Percentiles rank a stretch among this genome's conserved stretches.
phyloP scores from a whole-genome alignment of 768 basidiomycete genomes.

The Suillus subalutaceus region DNA sequence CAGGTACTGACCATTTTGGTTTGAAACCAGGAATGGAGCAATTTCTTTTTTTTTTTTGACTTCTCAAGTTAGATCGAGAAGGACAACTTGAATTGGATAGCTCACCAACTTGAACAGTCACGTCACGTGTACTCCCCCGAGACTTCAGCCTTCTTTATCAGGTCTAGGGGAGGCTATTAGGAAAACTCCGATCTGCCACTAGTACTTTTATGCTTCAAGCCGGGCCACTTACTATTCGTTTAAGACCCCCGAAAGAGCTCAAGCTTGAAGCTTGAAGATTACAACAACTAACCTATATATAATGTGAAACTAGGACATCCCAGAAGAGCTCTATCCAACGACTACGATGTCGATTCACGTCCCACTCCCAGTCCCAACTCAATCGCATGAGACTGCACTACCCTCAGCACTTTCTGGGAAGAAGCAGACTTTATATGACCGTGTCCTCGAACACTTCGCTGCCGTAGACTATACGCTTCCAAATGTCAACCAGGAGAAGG shows the following conservation, averaged over 20 bases:
- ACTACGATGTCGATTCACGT: conserved; percentile 15
- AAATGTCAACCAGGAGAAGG: conserved; percentile 41
- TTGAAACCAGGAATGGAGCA: not conserved
- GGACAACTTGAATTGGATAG: too few relatives aligned
- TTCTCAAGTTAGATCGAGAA: too few relatives aligned
- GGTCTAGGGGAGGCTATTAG: not conserved
- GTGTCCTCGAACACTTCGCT: conserved; percentile 63
- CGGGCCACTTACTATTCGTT: not conserved
- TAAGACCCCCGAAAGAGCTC: not conserved
- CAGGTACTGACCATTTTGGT: not conserved
- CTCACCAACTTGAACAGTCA: not conserved
- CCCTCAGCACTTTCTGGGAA: conserved; percentile 42
- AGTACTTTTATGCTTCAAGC: not conserved
- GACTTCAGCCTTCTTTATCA: not conserved
- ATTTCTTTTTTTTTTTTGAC: not conserved
- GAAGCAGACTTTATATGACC: conserved; percentile 52
- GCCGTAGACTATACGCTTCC: conserved; percentile 55
- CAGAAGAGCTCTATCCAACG: not conserved
- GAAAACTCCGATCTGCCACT: not conserved
- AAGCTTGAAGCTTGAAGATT: too few relatives aligned
- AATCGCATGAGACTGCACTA: conserved; percentile 31
- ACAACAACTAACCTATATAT: not conserved
- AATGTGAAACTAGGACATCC: not conserved
- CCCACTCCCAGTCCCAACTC: conserved; percentile 28
- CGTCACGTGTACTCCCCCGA: not conserved